Evolutionary conservation across 2,329 filamentous ascomycete genomes (phyloP).

Genomic region (Penicillium olsonii): DNA sequence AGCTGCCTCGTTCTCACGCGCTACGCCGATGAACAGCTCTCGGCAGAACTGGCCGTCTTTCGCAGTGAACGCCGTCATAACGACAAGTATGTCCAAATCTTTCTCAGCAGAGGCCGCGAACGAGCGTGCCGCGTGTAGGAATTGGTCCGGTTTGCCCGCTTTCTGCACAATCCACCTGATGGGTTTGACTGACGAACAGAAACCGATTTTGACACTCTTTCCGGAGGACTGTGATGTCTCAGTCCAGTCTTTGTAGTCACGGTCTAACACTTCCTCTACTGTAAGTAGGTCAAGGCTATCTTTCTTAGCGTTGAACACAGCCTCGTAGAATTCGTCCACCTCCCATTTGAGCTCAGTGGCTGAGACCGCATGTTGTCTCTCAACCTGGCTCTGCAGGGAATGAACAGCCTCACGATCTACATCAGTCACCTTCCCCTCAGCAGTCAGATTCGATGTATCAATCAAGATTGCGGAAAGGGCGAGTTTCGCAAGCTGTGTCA

Average conservation of each 20-base stretch:
- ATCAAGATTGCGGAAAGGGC: slow-evolving; percentile 46
- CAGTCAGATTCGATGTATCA: slow-evolving; percentile 48
- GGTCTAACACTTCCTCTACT: slow-evolving; percentile 58
- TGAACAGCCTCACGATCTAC: slow-evolving; percentile 50
- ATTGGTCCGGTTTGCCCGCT: slow-evolving; percentile 35
- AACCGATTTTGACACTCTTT: slow-evolving; percentile 52
- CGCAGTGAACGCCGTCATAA: slow-evolving; percentile 61
- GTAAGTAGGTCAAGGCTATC: slow-evolving; percentile 55
- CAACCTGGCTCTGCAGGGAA: slow-evolving; percentile 56
- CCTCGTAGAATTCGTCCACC: slow-evolving; percentile 52
- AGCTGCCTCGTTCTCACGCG: slow-evolving; percentile 37
- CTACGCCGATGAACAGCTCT: slow-evolving; percentile 54
- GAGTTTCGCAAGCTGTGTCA: slow-evolving; percentile 39
- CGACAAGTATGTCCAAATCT: slow-evolving; percentile 54
- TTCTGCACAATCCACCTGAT: slow-evolving; percentile 57
- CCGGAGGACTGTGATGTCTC: slow-evolving; percentile 38
- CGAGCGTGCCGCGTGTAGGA: slow-evolving; percentile 43
- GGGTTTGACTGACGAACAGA: slow-evolving; percentile 60
- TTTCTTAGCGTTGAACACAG: slow-evolving; percentile 56
- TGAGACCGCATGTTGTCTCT: slow-evolving; percentile 6
- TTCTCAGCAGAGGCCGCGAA: slow-evolving; percentile 51
- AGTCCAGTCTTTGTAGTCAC: slow-evolving; percentile 66
- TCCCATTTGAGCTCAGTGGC: slow-evolving; percentile 41
- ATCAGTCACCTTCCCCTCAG: slow-evolving; percentile 48
- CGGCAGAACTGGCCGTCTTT: slow-evolving; percentile 49